phyloP scores from a whole-genome alignment of 352 stramenopile species.

The Globisporangium alternatum region DNA sequence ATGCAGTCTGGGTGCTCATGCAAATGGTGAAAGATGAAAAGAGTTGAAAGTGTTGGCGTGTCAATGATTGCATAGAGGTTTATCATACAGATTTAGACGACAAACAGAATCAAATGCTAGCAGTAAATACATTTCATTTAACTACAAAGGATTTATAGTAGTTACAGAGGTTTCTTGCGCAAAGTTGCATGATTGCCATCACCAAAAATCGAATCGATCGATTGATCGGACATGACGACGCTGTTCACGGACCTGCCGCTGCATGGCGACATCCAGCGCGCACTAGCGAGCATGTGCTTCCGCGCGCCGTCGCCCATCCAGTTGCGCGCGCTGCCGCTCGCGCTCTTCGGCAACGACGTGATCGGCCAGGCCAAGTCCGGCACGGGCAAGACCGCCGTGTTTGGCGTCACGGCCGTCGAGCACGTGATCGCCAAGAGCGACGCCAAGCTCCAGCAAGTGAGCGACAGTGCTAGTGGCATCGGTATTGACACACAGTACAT shows the following conservation, averaged over 20 bases:
- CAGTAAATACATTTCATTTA: background rate
- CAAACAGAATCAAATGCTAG: too few species aligned
- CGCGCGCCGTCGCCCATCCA: conserved; percentile 65
- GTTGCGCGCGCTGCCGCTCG: conserved; percentile 56
- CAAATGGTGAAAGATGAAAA: too few species aligned
- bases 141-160: background rate
- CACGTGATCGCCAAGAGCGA: conserved; percentile 38
- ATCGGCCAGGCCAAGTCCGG: conserved; percentile 82
- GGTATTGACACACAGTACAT: background rate
- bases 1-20: too few species aligned
- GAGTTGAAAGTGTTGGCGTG: too few species aligned
- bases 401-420: conserved; percentile 62
- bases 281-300: conserved; percentile 57
- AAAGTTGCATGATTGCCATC: background rate
- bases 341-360: conserved; percentile 80
- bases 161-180: background rate
- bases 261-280: conserved; percentile 41
- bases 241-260: conserved; percentile 66
- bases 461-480: background rate
- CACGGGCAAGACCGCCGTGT: conserved; percentile 82
- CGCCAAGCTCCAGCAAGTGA: conserved; percentile 10
- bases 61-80: background rate
- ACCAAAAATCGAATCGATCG: background rate
- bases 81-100: background rate
- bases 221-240: conserved; percentile 16